These are phyloP conservation scores for Geotrichum klebahnii DNA, from an alignment of 1,139 yeast genomes.

Conservation along the genomic window DNA sequence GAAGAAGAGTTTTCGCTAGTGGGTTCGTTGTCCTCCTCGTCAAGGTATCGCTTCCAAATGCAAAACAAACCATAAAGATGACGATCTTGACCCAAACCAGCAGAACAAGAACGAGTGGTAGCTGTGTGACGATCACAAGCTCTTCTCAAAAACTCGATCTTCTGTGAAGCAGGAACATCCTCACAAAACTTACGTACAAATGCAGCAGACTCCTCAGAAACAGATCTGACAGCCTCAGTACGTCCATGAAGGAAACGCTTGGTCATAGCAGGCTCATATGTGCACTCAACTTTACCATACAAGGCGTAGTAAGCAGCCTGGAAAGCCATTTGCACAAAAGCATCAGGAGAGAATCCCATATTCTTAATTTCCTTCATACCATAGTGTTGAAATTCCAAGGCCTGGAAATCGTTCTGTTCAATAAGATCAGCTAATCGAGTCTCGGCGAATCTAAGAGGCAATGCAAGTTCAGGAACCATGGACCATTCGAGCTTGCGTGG, in stretches of 20 bases:
- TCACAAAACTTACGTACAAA: slow-evolving; percentile 86
- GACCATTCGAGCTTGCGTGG: slow-evolving; percentile 91
- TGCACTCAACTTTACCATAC: slow-evolving; percentile 88
- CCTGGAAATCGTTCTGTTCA: slow-evolving; percentile 83
- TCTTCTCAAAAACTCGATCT: slow-evolving; percentile 54
- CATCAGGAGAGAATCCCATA: slow-evolving; percentile 90
- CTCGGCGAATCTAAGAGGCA: slow-evolving; percentile 85
- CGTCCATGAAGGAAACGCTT: slow-evolving; percentile 85
- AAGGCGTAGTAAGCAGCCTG: slow-evolving; percentile 90
- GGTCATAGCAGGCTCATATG: slow-evolving; percentile 96
- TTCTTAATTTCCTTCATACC: slow-evolving; percentile 77
- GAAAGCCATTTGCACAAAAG: slow-evolving; percentile 90
- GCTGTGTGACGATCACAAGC: slow-evolving; percentile 71
- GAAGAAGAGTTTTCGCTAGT: slow-evolving; percentile 32
- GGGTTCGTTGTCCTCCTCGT: slow-evolving; percentile 42
- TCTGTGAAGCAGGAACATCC: slow-evolving; percentile 56
- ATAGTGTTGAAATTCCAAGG: slow-evolving; percentile 68
- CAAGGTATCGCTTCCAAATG: slow-evolving; percentile 76
- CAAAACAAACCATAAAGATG: slow-evolving; percentile 83
- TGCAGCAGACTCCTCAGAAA: slow-evolving; percentile 70
- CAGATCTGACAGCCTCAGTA: slow-evolving; percentile 87
- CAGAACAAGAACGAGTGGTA: slow-evolving; percentile 64
- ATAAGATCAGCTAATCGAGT: slow-evolving; percentile 82
- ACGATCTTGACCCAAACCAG: slow-evolving; percentile 85
- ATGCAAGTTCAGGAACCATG: slow-evolving; percentile 67